Evolutionary conservation across 1,284 basidiomycete species (phyloP).

Genomic region (Trichosporon ovoides): DNA sequence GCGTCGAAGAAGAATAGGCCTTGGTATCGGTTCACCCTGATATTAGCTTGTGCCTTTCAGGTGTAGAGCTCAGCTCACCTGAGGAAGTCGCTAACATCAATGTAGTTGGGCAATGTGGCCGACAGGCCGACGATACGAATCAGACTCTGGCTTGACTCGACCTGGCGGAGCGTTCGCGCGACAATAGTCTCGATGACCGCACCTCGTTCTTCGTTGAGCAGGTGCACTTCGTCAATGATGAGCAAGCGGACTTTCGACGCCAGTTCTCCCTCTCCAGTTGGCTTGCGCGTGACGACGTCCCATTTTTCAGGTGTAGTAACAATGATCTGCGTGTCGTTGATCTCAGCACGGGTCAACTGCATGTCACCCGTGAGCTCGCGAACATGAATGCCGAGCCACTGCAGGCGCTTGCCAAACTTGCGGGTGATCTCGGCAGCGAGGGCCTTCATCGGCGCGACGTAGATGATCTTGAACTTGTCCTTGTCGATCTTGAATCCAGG

Average conservation of each 20-base stretch:
- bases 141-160: conserved; percentile 92
- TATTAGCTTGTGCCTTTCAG: not conserved
- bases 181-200: conserved; percentile 99
- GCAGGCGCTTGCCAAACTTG: conserved; percentile 84
- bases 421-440: conserved; percentile 91
- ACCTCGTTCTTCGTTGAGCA: conserved; percentile 95
- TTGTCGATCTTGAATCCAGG: conserved; percentile 58
- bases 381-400: conserved; percentile 82
- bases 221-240: conserved; percentile 97
- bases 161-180: conserved; percentile 87
- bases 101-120: conserved; percentile 94
- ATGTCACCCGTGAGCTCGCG: conserved; percentile 97
- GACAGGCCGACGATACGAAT: conserved; percentile 99
- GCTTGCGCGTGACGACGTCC: conserved; percentile 98
- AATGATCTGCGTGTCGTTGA: conserved; percentile 94
- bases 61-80: conserved; percentile 56
- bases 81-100: conserved; percentile 94
- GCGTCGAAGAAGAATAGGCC: conserved; percentile 99
- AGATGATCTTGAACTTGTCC: conserved; percentile 90
- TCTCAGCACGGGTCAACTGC: conserved; percentile 92
- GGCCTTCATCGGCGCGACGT: conserved; percentile 99
- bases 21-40: conserved; percentile 78
- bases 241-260: conserved; percentile 86
- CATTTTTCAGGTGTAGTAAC: conserved; percentile 99
- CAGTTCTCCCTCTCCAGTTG: conserved; percentile 91